Evolutionary conservation across 2,329 filamentous ascomycete species (phyloP).

Genomic region (Claviceps pazoutovae): DNA sequence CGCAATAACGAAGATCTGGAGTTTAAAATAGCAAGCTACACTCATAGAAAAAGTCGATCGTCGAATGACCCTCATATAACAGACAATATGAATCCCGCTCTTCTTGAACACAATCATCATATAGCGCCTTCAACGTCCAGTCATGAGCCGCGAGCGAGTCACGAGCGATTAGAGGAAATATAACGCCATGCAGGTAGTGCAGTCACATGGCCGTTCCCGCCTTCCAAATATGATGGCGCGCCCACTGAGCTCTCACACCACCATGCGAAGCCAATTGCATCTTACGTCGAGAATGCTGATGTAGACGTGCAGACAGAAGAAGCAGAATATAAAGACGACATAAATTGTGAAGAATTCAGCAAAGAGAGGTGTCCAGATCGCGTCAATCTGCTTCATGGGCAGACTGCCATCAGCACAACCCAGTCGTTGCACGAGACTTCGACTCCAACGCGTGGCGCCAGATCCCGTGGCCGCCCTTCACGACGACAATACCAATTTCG

Average conservation of each 20-base stretch:
- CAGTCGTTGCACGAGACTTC: not conserved
- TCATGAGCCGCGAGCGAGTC: not conserved
- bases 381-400: not conserved
- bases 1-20: constrained; percentile 42
- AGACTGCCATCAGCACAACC: not conserved
- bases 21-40: constrained; percentile 29
- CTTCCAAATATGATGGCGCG: not conserved
- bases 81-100: constrained; percentile 37
- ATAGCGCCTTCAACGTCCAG: not conserved
- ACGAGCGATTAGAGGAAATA: constrained; percentile 9
- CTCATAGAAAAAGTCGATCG: constrained; percentile 27
- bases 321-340: constrained; percentile 1
- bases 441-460: constrained; percentile 3
- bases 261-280: constrained; percentile 36
- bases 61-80: constrained; percentile 17
- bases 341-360: not conserved
- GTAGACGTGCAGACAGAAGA: constrained; percentile 16
- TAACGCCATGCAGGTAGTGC: constrained; percentile 17
- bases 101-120: constrained; percentile 22
- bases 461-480: constrained; percentile 19
- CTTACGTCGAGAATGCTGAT: constrained; percentile 37
- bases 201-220: constrained; percentile 3
- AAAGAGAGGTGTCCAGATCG: constrained; percentile 6
- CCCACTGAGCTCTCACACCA: constrained; percentile 34
- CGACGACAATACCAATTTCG: constrained; percentile 12